These are phyloP conservation scores for Tilletia setariae DNA, from an alignment of 1,284 basidiomycete species.

Conservation along the genomic window DNA sequence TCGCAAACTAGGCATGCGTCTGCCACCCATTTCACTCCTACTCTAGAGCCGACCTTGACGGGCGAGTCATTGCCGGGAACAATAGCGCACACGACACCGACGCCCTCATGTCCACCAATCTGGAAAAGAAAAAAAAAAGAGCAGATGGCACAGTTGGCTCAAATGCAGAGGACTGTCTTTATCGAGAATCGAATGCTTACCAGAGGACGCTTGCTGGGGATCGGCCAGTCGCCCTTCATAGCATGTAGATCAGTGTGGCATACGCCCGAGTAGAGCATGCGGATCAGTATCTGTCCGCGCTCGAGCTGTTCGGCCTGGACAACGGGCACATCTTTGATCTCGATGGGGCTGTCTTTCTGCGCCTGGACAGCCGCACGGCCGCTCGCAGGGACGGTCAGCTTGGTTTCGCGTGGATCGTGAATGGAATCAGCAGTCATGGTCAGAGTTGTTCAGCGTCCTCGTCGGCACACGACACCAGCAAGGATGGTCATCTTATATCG, in stretches of 20 bases:
- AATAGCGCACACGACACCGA: conserved; percentile 69
- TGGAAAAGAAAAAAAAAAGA: conserved; percentile 47
- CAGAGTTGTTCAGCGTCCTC: no score
- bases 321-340: conserved; percentile 17
- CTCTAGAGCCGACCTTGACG: conserved; percentile 68
- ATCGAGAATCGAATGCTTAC: neutral
- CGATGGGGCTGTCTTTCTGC: conserved; percentile 40
- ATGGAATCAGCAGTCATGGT: neutral
- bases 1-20: conserved; percentile 70
- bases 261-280: conserved; percentile 58
- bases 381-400: conserved; percentile 31
- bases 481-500: neutral
- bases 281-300: conserved; percentile 76
- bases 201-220: conserved; percentile 58
- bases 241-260: conserved; percentile 45
- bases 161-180: no score
- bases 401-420: conserved; percentile 35
- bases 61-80: conserved; percentile 65
- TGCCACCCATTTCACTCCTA: conserved; percentile 70
- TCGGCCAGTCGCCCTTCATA: conserved; percentile 51
- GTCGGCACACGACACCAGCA: no score
- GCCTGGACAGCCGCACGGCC: conserved; percentile 40
- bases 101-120: conserved; percentile 78
- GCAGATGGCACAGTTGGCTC: no score
- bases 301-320: conserved; percentile 59